These are phyloP conservation scores for Spiromastix sp. DNA, from an alignment of 2,329 filamentous ascomycete genomes.

Conservation along the genomic window DNA sequence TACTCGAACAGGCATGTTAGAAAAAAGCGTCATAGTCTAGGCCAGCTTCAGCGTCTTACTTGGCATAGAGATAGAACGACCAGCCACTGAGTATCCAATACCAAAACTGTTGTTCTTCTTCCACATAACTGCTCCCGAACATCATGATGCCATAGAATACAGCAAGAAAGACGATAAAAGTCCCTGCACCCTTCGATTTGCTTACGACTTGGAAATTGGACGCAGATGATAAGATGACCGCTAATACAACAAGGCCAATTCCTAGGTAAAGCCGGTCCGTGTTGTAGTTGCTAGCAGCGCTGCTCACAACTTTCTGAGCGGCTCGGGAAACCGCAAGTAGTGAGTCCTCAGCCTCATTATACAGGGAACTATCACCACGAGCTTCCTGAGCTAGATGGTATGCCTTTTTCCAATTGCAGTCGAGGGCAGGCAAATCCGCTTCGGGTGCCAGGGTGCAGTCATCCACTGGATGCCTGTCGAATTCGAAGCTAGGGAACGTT, in stretches of 20 bases:
- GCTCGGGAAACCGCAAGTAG: constrained; percentile 51
- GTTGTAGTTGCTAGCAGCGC: constrained; percentile 87
- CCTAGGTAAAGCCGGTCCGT: constrained; percentile 39
- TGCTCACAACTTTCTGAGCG: constrained; percentile 73
- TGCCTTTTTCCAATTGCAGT: constrained; percentile 55
- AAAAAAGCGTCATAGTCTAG: no score
- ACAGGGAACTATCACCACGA: constrained; percentile 3
- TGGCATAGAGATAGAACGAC: constrained; percentile 39
- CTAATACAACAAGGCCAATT: constrained; percentile 28
- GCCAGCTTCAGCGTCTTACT: constrained; percentile 15
- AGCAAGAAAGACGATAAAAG: constrained; percentile 41
- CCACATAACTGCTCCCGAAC: constrained; percentile 96
- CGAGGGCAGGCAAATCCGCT: constrained; percentile 45
- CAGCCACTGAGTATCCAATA: constrained; percentile 63
- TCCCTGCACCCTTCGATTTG: constrained; percentile 17
- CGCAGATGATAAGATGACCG: constrained; percentile 30
- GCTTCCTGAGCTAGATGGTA: constrained; percentile 14
- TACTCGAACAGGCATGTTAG: no score
- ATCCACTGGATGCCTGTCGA: constrained; percentile 21
- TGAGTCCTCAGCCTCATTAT: constrained; percentile 17
- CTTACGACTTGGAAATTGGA: constrained; percentile 20
- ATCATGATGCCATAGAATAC: constrained; percentile 72
- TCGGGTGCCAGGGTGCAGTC: constrained; percentile 16
- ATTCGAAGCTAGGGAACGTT: constrained; percentile 52
- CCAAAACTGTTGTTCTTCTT: constrained; percentile 98